A percentile compares a stretch with the other conserved stretches of the same genome.
phyloP scores from a whole-genome alignment of 1,139 yeast genomes.

The Zygosaccharomyces sapae region DNA sequence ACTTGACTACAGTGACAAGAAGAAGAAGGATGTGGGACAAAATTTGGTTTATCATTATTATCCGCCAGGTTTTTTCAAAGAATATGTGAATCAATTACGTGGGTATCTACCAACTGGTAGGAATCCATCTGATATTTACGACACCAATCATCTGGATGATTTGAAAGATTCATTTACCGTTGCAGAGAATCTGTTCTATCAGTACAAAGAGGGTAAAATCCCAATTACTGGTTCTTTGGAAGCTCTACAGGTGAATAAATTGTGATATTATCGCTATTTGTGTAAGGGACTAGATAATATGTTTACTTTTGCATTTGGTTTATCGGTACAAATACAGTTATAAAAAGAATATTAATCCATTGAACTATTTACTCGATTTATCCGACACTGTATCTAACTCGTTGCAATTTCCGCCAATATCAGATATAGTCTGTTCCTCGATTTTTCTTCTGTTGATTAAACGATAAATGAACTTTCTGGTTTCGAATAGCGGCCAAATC shows the following conservation, averaged over 20 bases:
- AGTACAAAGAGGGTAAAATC: constrained; percentile 17
- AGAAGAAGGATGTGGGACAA: constrained; percentile 23
- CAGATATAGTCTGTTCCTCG: background rate
- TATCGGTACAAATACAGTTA: no score
- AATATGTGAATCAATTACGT: constrained; percentile 31
- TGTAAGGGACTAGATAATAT: no score
- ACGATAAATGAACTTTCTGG: constrained; percentile 8
- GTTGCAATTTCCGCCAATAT: background rate
- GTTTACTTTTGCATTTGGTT: no score
- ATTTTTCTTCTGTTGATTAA: background rate
- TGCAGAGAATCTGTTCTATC: constrained; percentile 30
- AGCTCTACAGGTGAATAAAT: background rate
- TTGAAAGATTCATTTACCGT: constrained; percentile 21
- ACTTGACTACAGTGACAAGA: constrained; percentile 20
- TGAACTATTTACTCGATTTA: no score
- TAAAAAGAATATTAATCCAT: no score
- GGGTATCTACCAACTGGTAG: constrained; percentile 35
- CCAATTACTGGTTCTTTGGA: background rate
- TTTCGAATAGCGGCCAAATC: constrained; percentile 27
- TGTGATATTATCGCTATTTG: background rate
- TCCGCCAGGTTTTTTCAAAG: constrained; percentile 25
- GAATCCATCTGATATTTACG: constrained; percentile 27
- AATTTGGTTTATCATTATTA: constrained; percentile 36
- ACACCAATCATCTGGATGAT: constrained; percentile 24
- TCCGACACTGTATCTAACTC: background rate